phyloP scores from a whole-genome alignment of 495 filamentous ascomycete genomes.

The Hyphodiscus hymeniophilus region DNA sequence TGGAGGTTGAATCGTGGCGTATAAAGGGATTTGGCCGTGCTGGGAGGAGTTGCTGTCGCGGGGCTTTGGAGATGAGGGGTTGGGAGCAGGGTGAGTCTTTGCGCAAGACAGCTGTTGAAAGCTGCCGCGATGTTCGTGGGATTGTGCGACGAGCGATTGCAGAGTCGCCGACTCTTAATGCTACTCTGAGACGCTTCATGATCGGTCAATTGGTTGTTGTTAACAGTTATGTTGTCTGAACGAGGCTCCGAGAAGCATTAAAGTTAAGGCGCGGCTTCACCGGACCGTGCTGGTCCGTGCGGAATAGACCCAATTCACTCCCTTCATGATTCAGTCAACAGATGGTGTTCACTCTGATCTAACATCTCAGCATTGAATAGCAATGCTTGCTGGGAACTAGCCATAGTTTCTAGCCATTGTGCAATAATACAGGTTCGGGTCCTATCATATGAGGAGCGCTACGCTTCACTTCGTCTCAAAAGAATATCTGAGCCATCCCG shows the following conservation, averaged over 20 bases:
- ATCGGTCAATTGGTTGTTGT: conserved; percentile 23
- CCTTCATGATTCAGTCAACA: no score
- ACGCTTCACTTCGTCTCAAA: conserved; percentile 50
- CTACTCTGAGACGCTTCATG: conserved; percentile 28
- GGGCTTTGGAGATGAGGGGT: conserved; percentile 2
- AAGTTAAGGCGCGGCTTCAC: no score
- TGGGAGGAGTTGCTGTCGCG: background rate
- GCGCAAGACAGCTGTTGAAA: conserved; percentile 24
- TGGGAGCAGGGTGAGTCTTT: background rate
- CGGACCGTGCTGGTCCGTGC: no score
- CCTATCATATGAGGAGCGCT: background rate
- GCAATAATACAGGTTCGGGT: conserved; percentile 15
- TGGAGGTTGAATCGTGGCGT: conserved; percentile 13
- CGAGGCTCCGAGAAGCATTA: no score
- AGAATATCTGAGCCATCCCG: conserved; percentile 88
- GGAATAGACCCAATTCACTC: no score
- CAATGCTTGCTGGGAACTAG: background rate
- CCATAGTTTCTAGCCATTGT: background rate
- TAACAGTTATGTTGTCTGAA: background rate
- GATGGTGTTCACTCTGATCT: background rate
- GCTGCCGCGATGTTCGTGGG: conserved; percentile 8
- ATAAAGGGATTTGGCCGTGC: background rate
- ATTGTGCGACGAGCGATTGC: conserved; percentile 5
- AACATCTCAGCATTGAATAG: no score
- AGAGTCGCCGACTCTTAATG: conserved; percentile 21